phyloP scores from a whole-genome alignment of 495 filamentous ascomycete species.

The Xylaria nigripes region DNA sequence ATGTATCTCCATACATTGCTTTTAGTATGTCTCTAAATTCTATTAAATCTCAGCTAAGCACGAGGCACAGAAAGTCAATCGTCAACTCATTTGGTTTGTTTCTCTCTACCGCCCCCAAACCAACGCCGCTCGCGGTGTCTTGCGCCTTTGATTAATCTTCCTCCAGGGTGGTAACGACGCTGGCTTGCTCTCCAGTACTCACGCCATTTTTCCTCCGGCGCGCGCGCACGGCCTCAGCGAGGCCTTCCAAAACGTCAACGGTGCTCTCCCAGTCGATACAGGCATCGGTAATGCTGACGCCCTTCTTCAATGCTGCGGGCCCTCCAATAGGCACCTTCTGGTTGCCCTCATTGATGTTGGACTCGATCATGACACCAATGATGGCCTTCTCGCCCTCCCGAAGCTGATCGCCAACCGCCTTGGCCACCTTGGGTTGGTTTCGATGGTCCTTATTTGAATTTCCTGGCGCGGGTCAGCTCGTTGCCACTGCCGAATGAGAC shows the following conservation, averaged over 20 bases:
- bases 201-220: slow-evolving; percentile 48
- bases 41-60: background rate
- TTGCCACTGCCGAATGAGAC: background rate
- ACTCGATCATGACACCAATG: slow-evolving; percentile 97
- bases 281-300: slow-evolving; percentile 94
- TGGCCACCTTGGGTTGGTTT: slow-evolving; percentile 90
- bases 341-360: slow-evolving; percentile 90
- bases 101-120: background rate
- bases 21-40: background rate
- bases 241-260: slow-evolving; percentile 71
- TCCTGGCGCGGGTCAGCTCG: slow-evolving; percentile 36
- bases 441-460: slow-evolving; percentile 68
- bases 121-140: background rate
- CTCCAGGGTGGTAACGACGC: slow-evolving; percentile 30
- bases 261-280: slow-evolving; percentile 94
- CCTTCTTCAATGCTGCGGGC: slow-evolving; percentile 69
- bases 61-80: background rate
- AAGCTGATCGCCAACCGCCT: slow-evolving; percentile 73
- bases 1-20: background rate
- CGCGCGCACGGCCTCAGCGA: slow-evolving; percentile 75
- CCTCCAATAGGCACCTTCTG: slow-evolving; percentile 90
- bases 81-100: background rate
- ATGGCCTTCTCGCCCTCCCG: slow-evolving; percentile 81
- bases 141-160: slow-evolving; percentile 30
- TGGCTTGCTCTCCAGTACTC: slow-evolving; percentile 15